phyloP scores from a whole-genome alignment of 163 green algal genomes.

The Chlamydomonas reinhardtii region DNA sequence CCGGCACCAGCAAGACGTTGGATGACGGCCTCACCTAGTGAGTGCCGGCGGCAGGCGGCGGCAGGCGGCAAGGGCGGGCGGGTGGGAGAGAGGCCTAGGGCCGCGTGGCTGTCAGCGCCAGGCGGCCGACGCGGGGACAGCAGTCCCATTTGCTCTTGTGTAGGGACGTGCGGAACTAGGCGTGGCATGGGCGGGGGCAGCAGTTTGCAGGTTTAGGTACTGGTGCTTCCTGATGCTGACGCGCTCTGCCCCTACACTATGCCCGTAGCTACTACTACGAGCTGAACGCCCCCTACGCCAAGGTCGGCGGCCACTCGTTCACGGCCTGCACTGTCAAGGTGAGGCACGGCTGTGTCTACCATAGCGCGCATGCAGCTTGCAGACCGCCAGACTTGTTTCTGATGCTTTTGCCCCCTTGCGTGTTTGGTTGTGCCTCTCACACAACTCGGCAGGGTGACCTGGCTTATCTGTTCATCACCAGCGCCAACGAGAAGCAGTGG shows the following conservation, averaged over 20 bases:
- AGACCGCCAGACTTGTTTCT: too few species aligned
- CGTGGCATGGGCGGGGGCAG: too few species aligned
- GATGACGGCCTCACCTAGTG: constrained; percentile 66
- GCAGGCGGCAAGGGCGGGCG: neutral
- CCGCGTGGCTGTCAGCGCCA: too few species aligned
- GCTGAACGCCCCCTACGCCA: constrained; percentile 32
- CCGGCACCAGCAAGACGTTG: constrained; percentile 12
- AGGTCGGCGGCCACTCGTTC: constrained; percentile 23
- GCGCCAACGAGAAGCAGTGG: constrained; percentile 81
- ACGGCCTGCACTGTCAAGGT: constrained; percentile 45
- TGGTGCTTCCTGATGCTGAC: too few species aligned
- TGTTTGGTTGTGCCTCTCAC: too few species aligned
- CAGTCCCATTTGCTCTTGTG: too few species aligned
- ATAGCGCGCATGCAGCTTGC: too few species aligned
- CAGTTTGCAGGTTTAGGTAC: too few species aligned
- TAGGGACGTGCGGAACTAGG: too few species aligned
- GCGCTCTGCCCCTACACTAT: neutral
- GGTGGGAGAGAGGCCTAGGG: too few species aligned
- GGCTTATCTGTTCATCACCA: constrained; percentile 74
- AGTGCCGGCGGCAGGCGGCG: neutral
- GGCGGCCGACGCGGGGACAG: too few species aligned
- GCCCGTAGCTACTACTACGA: neutral
- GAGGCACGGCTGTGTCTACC: neutral
- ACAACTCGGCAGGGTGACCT: constrained; percentile 62
- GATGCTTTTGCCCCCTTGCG: too few species aligned